A percentile compares a stretch with the other conserved stretches of the same genome.
These are phyloP conservation scores for Colletotrichum spinosum DNA, from an alignment of 2,329 filamentous ascomycete species.

Conservation along the genomic window DNA sequence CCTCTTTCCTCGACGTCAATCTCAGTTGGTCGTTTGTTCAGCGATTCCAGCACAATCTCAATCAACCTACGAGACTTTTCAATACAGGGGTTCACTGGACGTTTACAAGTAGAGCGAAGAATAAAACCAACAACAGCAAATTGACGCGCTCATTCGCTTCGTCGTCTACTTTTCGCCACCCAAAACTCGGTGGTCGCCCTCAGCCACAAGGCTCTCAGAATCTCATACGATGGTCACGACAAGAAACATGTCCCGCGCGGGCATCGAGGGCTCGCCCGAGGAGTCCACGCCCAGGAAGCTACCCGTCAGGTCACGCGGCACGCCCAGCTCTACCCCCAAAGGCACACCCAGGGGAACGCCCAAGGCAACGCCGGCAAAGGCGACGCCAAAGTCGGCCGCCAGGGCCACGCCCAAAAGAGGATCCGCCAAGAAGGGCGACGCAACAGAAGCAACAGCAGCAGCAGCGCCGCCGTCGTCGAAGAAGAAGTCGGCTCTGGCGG, in stretches of 20 bases:
- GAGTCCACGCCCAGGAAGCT: conserved; percentile 14
- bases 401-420: conserved; percentile 20
- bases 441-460: not conserved
- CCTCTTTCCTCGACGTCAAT: conserved; percentile 6
- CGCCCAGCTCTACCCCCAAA: conserved; percentile 43
- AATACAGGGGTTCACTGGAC: too few species aligned
- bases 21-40: conserved; percentile 7
- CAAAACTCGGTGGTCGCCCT: not conserved
- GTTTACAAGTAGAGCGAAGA: too few species aligned
- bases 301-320: not conserved
- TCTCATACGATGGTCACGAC: conserved; percentile 36
- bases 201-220: conserved; percentile 1
- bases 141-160: too few species aligned
- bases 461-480: conserved; percentile 10
- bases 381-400: too few species aligned
- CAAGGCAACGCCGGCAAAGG: conserved; percentile 7
- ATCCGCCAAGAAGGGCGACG: conserved; percentile 26
- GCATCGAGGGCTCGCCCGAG: conserved; percentile 17
- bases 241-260: conserved; percentile 36
- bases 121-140: too few species aligned
- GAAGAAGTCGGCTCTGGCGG: conserved; percentile 28
- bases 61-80: not conserved
- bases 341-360: conserved; percentile 13
- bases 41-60: not conserved
- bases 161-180: conserved; percentile 5